Percentiles rank a stretch among this genome's conserved stretches.
phyloP scores from a whole-genome alignment of 352 stramenopile species.

The Globisporangium alternatum region DNA sequence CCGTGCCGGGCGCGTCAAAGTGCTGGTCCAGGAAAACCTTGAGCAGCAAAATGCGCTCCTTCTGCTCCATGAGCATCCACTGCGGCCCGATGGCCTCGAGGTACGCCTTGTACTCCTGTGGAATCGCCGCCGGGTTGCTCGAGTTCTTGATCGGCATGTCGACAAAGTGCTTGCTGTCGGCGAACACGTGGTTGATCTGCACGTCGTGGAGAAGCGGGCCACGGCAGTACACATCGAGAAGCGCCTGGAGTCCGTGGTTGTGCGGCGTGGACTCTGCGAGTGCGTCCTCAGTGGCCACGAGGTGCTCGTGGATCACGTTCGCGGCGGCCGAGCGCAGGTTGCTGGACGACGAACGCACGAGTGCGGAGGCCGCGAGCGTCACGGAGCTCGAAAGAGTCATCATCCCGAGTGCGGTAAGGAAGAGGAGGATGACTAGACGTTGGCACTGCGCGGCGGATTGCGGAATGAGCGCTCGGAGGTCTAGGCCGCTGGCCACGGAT shows the following conservation, averaged over 20 bases:
- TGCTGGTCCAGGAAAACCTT: constrained; percentile 51
- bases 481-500: neutral
- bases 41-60: constrained; percentile 31
- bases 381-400: constrained; percentile 10
- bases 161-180: constrained; percentile 89
- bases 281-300: constrained; percentile 6
- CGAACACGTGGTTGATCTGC: constrained; percentile 61
- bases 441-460: constrained; percentile 3
- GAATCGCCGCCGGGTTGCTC: constrained; percentile 30
- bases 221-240: constrained; percentile 39
- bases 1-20: constrained; percentile 58
- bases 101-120: constrained; percentile 29
- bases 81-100: constrained; percentile 24
- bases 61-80: constrained; percentile 15
- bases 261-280: neutral
- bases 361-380: constrained; percentile 1
- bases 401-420: constrained; percentile 1
- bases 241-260: constrained; percentile 2
- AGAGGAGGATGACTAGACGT: constrained; percentile 2
- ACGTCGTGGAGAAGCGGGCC: constrained; percentile 60
- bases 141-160: constrained; percentile 78
- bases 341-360: constrained; percentile 6
- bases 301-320: neutral
- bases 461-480: constrained; percentile 8
- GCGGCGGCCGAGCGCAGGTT: constrained; percentile 7